phyloP scores from a whole-genome alignment of 179 eudicot genomes.

The Silene noctiflora region DNA sequence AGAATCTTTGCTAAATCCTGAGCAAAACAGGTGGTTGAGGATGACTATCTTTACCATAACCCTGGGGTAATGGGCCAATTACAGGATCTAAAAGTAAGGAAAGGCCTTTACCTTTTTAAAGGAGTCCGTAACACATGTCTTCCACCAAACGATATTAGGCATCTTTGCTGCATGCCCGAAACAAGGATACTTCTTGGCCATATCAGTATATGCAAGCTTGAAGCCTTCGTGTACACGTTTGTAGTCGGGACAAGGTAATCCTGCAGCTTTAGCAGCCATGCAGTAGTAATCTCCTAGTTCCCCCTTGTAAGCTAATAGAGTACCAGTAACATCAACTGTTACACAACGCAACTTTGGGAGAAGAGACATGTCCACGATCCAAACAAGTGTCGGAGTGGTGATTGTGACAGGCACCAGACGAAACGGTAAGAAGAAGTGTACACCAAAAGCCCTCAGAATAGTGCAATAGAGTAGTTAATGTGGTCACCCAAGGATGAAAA shows the following conservation, averaged over 20 bases:
- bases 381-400: not conserved
- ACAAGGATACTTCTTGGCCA: slow-evolving; percentile 94
- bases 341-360: slow-evolving; percentile 65
- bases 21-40: no score
- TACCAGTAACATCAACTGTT: slow-evolving; percentile 94
- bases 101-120: slow-evolving; percentile 54
- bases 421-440: not conserved
- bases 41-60: no score
- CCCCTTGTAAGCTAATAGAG: slow-evolving; percentile 92
- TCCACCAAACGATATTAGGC: slow-evolving; percentile 96
- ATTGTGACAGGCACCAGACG: not conserved
- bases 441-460: no score
- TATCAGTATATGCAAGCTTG: slow-evolving; percentile 72
- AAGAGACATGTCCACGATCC: slow-evolving; percentile 32
- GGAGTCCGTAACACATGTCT: slow-evolving; percentile 83
- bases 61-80: not conserved
- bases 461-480: not conserved
- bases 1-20: no score
- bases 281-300: slow-evolving; percentile 96
- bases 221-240: slow-evolving; percentile 90
- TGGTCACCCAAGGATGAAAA: not conserved
- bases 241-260: slow-evolving; percentile 92
- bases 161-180: slow-evolving; percentile 88
- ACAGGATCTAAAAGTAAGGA: slow-evolving; percentile 4
- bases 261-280: slow-evolving; percentile 95